Evolutionary conservation across 768 basidiomycete species (phyloP).

Genomic region (Boletus rubescentipes): DNA sequence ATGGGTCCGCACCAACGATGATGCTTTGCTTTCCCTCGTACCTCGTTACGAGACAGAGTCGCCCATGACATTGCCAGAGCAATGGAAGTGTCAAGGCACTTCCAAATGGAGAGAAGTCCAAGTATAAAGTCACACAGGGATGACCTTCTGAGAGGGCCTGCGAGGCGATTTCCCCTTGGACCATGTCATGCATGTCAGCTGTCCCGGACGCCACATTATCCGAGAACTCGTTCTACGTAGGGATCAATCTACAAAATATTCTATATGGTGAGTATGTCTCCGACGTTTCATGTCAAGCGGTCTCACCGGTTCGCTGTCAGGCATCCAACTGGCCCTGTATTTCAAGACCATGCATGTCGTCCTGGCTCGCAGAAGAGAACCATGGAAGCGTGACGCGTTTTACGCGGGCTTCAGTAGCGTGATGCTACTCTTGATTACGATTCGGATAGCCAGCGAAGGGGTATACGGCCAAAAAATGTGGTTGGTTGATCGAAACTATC

Average conservation of each 20-base stretch:
- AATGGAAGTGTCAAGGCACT: no score
- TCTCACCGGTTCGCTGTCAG: slow-evolving; percentile 2
- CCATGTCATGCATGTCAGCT: neutral
- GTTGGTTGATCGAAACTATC: slow-evolving; percentile 31
- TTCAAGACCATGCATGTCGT: slow-evolving; percentile 12
- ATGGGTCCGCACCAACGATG: no score
- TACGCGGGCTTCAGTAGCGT: slow-evolving; percentile 13
- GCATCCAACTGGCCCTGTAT: slow-evolving; percentile 17
- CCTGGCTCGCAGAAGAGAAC: neutral
- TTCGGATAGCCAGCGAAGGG: slow-evolving; percentile 17
- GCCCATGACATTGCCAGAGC: no score
- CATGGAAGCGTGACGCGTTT: slow-evolving; percentile 1
- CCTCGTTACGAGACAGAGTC: no score
- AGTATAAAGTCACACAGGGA: neutral
- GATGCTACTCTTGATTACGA: slow-evolving; percentile 26
- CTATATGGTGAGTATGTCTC: neutral
- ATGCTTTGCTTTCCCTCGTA: no score
- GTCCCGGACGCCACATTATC: neutral
- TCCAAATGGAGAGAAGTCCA: no score
- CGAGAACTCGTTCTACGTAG: neutral
- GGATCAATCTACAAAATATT: slow-evolving; percentile 1
- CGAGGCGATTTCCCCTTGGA: neutral
- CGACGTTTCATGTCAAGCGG: neutral
- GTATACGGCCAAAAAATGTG: slow-evolving; percentile 32
- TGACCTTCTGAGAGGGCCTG: no score